A percentile compares a stretch with the other conserved stretches of the same genome.
Evolutionary conservation across 148 eudicot species (phyloP).

Genomic region (Chenopodium formosanum): DNA sequence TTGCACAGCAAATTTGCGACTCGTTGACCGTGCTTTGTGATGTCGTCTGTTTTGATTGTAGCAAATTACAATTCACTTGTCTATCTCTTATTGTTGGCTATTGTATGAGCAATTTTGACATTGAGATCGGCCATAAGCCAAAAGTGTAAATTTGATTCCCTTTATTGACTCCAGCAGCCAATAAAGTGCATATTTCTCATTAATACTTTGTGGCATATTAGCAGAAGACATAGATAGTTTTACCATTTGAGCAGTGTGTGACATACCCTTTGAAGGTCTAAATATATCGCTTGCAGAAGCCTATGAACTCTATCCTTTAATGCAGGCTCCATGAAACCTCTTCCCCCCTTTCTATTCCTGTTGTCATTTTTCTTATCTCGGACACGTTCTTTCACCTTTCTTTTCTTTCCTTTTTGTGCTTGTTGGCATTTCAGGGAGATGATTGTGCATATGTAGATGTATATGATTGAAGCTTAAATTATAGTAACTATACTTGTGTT

Average conservation of each 20-base stretch:
- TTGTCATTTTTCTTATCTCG: no score
- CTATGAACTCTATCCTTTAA: neutral
- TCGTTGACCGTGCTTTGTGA: neutral
- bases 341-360: no score
- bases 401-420: neutral
- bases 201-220: neutral
- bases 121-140: neutral
- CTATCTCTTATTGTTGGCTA: neutral
- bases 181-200: neutral
- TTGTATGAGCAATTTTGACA: neutral
- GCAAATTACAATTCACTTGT: neutral
- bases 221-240: neutral
- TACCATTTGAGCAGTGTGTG: neutral
- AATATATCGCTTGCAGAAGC: neutral
- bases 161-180: neutral
- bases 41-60: neutral
- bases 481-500: neutral
- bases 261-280: neutral
- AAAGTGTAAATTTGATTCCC: no score
- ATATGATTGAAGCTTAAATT: slow-evolving; percentile 3
- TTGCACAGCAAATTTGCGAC: neutral
- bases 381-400: neutral
- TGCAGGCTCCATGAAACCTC: neutral
- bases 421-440: neutral
- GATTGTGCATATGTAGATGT: neutral